phyloP scores from a whole-genome alignment of 2,329 filamentous ascomycete genomes.

The Neonectria coccinea region DNA sequence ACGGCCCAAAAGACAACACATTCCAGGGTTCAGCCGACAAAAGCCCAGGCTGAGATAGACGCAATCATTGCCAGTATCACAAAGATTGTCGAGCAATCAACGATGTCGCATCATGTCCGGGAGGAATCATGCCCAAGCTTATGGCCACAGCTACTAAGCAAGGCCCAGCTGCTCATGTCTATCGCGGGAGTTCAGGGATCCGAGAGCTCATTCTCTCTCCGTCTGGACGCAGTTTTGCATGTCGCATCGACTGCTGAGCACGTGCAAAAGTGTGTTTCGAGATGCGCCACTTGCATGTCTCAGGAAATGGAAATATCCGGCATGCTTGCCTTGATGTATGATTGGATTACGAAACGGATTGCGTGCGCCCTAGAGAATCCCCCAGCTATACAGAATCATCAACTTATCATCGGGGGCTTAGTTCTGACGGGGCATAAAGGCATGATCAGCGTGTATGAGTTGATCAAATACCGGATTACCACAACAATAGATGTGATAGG shows the following conservation, averaged over 20 bases:
- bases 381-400: constrained; percentile 14
- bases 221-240: constrained; percentile 14
- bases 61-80: constrained; percentile 16
- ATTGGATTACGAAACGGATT: constrained; percentile 16
- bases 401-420: constrained; percentile 13
- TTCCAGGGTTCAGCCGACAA: constrained; percentile 7
- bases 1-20: background rate
- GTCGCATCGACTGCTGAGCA: constrained; percentile 15
- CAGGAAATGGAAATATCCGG: constrained; percentile 13
- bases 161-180: constrained; percentile 14
- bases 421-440: constrained; percentile 12
- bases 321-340: constrained; percentile 17
- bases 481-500: constrained; percentile 8
- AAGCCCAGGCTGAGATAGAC: constrained; percentile 7
- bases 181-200: constrained; percentile 13
- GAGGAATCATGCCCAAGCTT: constrained; percentile 17
- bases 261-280: constrained; percentile 12
- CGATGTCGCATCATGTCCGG: constrained; percentile 7
- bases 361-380: constrained; percentile 8
- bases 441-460: constrained; percentile 11
- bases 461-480: constrained; percentile 11
- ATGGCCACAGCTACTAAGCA: constrained; percentile 15
- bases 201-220: constrained; percentile 12
- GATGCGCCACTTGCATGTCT: constrained; percentile 14
- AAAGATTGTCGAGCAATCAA: constrained; percentile 5